Conservation (phyloP, 2,329 filamentous ascomycete genomes). For the Stagonosporopsis vannaccii region DNA sequence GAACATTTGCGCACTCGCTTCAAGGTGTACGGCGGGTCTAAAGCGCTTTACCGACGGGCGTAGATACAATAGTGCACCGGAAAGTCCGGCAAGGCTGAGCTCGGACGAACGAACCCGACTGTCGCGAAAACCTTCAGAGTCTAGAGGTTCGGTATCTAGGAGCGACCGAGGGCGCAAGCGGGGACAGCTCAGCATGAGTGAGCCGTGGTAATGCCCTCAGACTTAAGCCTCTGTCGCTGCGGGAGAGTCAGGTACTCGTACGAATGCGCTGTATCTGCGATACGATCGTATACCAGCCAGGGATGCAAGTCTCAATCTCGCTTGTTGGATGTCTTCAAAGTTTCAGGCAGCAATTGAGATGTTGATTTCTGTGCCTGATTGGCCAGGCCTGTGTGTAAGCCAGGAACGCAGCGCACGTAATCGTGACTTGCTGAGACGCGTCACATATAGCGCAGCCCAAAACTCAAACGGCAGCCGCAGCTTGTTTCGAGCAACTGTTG, state of each 20-base stretch:
- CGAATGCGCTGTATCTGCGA: background rate
- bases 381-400: background rate
- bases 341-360: conserved; percentile 4
- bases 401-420: conserved; percentile 2
- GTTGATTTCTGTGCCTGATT: background rate
- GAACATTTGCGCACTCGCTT: background rate
- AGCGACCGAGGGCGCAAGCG: background rate
- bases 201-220: background rate
- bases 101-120: conserved; percentile 7
- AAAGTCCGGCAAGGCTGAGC: conserved; percentile 5
- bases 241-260: conserved; percentile 2
- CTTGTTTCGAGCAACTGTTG: conserved; percentile 6
- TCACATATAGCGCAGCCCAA: conserved; percentile 9
- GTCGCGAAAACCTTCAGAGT: background rate
- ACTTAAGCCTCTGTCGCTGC: background rate
- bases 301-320: conserved; percentile 3
- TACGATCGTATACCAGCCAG: background rate
- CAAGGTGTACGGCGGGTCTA: conserved; percentile 7
- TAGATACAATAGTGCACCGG: conserved; percentile 9
- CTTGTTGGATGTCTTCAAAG: conserved; percentile 1
- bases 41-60: conserved; percentile 4
- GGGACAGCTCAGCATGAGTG: background rate
- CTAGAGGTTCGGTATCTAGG: background rate
- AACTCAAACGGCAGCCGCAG: background rate
- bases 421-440: conserved; percentile 8